These are phyloP conservation scores for Cladophialophora chaetospira DNA, from an alignment of 2,329 filamentous ascomycete genomes.

Conservation along the genomic window DNA sequence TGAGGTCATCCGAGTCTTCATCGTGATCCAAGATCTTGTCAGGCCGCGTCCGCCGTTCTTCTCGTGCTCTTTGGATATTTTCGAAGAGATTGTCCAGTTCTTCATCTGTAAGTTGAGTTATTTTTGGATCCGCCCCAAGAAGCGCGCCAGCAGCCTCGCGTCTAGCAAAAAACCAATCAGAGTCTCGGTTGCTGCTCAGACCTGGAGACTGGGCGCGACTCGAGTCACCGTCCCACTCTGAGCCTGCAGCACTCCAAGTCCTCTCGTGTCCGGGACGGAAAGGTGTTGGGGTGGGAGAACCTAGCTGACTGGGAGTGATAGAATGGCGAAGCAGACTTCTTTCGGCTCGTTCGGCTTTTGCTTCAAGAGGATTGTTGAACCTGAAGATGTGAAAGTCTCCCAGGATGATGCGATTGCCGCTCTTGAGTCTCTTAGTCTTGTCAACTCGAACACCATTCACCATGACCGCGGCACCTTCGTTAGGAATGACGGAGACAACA, in stretches of 20 bases:
- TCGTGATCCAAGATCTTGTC: conserved; percentile 61
- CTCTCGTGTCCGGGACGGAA: conserved; percentile 71
- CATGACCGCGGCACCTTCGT: conserved; percentile 94
- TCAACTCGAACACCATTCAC: conserved; percentile 91
- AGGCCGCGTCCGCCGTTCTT: conserved; percentile 71
- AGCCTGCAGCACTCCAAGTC: conserved; percentile 74
- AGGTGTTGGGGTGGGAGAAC: conserved; percentile 60
- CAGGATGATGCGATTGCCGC: conserved; percentile 90
- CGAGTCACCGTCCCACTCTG: conserved; percentile 71
- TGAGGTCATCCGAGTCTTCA: conserved; percentile 86
- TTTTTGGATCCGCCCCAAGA: conserved; percentile 86
- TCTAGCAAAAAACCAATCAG: conserved; percentile 92
- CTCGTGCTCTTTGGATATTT: conserved; percentile 85
- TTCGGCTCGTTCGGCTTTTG: conserved; percentile 85
- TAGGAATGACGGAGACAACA: conserved; percentile 85
- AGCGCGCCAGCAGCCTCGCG: conserved; percentile 91
- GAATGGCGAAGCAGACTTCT: conserved; percentile 81
- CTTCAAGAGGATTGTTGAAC: conserved; percentile 97
- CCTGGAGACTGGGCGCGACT: conserved; percentile 80
- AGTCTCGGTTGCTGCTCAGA: conserved; percentile 69
- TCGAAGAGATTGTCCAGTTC: conserved; percentile 92
- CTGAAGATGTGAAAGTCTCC: conserved; percentile 99
- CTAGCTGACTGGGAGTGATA: conserved; percentile 64
- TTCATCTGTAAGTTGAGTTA: conserved; percentile 86
- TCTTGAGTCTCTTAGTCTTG: conserved; percentile 81